phyloP scores from a whole-genome alignment of 495 filamentous ascomycete genomes.

The Glarea lozoyensis region DNA sequence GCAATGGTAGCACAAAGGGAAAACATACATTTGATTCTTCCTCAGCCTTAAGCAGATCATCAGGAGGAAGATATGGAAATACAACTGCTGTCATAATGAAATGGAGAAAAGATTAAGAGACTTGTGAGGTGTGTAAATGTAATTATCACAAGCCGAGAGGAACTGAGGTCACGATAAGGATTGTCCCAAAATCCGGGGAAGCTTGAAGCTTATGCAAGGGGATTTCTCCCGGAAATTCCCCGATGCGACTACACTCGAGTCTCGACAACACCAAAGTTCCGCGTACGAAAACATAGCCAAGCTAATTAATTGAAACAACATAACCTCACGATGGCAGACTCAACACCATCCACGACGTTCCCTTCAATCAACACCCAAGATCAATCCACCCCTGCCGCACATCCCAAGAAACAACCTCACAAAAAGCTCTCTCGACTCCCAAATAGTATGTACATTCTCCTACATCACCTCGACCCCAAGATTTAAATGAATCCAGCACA shows the following conservation, averaged over 20 bases:
- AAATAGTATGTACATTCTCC: constrained; percentile 6
- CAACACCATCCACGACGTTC: neutral
- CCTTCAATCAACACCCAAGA: neutral
- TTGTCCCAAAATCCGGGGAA: neutral
- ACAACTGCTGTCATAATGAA: constrained; percentile 64
- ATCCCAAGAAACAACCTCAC: neutral
- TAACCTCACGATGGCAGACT: too few species aligned
- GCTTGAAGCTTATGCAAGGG: neutral
- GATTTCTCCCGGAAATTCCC: neutral
- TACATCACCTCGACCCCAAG: neutral
- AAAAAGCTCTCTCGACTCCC: neutral
- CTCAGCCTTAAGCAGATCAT: constrained; percentile 56
- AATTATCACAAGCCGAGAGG: neutral
- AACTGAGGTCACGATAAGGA: too few species aligned
- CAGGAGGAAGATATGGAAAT: constrained; percentile 61
- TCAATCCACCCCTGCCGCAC: neutral
- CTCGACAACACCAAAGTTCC: too few species aligned
- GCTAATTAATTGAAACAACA: too few species aligned
- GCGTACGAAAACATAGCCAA: too few species aligned
- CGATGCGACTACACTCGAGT: neutral
- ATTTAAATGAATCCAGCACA: constrained; percentile 24
- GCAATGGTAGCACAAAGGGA: neutral
- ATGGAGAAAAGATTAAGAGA: neutral
- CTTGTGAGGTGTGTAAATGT: neutral
- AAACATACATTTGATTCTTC: constrained; percentile 55